Conservation (phyloP, 148 eudicot species). For the Chenopodium suecicum region DNA sequence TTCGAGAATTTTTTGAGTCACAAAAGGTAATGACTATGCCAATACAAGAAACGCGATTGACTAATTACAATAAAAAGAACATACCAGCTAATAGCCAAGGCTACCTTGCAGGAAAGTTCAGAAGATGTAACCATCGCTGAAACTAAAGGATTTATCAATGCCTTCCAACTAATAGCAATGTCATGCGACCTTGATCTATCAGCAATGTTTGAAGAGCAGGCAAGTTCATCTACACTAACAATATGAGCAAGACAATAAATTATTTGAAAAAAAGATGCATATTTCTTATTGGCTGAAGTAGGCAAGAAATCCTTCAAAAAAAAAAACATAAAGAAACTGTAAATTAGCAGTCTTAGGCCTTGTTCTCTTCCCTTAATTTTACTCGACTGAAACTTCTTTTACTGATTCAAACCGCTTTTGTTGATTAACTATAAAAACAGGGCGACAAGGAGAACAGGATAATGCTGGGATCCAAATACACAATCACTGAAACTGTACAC, state of each 20-base stretch:
- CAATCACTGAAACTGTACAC: constrained; percentile 41
- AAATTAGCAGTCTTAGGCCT: not conserved
- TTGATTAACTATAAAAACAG: constrained; percentile 22
- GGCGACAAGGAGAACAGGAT: constrained; percentile 41
- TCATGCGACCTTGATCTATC: constrained; percentile 54
- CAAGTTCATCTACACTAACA: constrained; percentile 13
- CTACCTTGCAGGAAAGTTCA: constrained; percentile 35
- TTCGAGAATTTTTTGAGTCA: constrained; percentile 30
- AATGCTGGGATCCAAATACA: constrained; percentile 48
- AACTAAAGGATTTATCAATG: constrained; percentile 48
- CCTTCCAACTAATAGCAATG: constrained; percentile 59
- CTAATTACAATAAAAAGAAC: not conserved
- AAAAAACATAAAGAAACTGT: not conserved
- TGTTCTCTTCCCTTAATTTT: not conserved
- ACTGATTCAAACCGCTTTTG: not conserved
- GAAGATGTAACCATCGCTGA: constrained; percentile 22
- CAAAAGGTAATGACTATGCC: constrained; percentile 32
- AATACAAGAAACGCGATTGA: not conserved
- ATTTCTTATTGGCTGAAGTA: not conserved
- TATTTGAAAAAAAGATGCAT: not conserved
- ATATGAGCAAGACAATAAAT: not conserved
- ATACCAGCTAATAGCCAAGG: not conserved
- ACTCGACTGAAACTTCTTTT: not conserved
- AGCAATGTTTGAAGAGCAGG: constrained; percentile 50
- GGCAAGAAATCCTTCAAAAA: not conserved